phyloP scores from a whole-genome alignment of 2,329 filamentous ascomycete genomes.

The Fusarium bactridioides region DNA sequence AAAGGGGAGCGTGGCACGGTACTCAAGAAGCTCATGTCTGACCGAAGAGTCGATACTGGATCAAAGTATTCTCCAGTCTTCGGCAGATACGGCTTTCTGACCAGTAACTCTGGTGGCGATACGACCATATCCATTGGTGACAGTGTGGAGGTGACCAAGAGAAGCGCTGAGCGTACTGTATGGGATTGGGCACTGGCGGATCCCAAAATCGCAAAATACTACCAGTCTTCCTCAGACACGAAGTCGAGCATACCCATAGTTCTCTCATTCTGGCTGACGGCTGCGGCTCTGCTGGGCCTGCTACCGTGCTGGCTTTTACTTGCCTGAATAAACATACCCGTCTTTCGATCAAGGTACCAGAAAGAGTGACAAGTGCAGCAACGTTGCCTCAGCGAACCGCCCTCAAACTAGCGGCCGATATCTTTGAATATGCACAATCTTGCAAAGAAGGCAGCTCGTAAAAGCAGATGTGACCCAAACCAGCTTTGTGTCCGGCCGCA shows the following conservation, averaged over 20 bases:
- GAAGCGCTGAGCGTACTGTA: constrained; percentile 59
- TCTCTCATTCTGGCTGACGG: constrained; percentile 27
- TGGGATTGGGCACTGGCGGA: constrained; percentile 58
- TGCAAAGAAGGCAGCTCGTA: neutral
- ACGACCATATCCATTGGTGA: constrained; percentile 51
- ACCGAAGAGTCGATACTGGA: constrained; percentile 75
- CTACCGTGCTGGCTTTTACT: constrained; percentile 29
- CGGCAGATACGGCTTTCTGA: constrained; percentile 74
- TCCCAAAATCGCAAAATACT: constrained; percentile 38
- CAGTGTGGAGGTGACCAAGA: constrained; percentile 59
- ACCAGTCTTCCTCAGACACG: constrained; percentile 20
- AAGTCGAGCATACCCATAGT: constrained; percentile 10
- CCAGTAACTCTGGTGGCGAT: constrained; percentile 32
- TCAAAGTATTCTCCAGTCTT: constrained; percentile 74
- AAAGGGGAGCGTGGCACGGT: constrained; percentile 66
- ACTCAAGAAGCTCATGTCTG: constrained; percentile 73
- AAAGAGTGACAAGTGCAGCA: constrained; percentile 1
- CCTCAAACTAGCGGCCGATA: neutral
- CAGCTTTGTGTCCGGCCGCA: constrained; percentile 9
- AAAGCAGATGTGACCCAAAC: constrained; percentile 8
- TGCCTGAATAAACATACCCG: constrained; percentile 11
- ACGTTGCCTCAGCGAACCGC: constrained; percentile 1
- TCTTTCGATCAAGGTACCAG: neutral
- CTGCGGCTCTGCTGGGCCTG: constrained; percentile 24
- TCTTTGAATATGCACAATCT: neutral